A percentile compares a stretch with the other conserved stretches of the same genome.
phyloP scores from a whole-genome alignment of 805 yeast species.

The Starmerella ratchasimensis region DNA sequence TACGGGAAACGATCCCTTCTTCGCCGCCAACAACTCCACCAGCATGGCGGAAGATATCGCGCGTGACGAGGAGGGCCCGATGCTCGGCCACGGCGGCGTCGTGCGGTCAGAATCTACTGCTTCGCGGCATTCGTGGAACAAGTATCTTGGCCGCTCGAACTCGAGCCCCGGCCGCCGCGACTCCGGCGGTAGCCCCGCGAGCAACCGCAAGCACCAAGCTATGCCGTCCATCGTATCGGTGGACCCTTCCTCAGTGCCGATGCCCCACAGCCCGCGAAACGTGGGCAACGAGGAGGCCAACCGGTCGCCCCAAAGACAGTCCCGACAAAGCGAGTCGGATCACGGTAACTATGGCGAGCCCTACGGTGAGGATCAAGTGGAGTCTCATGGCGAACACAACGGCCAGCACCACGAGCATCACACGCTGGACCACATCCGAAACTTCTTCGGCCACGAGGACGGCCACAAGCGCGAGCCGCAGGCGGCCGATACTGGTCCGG shows the following conservation, averaged over 20 bases:
- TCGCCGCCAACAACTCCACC: constrained; percentile 6
- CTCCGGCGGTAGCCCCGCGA: background rate
- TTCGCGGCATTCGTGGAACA: constrained; percentile 2
- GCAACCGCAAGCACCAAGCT: background rate
- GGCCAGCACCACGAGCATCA: no score
- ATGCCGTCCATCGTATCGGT: constrained; percentile 1
- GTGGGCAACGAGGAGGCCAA: background rate
- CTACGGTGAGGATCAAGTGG: background rate
- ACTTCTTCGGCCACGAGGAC: background rate
- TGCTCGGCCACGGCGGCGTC: background rate
- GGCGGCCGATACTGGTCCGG: constrained; percentile 14
- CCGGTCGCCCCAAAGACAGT: no score
- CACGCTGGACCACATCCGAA: no score
- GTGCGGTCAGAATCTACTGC: background rate
- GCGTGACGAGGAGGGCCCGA: constrained; percentile 4
- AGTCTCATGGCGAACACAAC: background rate
- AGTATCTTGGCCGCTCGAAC: constrained; percentile 1
- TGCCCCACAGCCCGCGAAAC: background rate
- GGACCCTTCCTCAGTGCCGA: no score
- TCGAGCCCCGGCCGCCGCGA: background rate
- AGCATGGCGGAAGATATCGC: constrained; percentile 1
- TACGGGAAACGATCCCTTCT: constrained; percentile 51
- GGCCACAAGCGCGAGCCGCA: constrained; percentile 6
- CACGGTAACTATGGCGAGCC: background rate
- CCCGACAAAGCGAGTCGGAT: no score